Base-by-base conservation (phyloP, 768 basidiomycete genomes). In the Hortiboletus campestris region DNA sequence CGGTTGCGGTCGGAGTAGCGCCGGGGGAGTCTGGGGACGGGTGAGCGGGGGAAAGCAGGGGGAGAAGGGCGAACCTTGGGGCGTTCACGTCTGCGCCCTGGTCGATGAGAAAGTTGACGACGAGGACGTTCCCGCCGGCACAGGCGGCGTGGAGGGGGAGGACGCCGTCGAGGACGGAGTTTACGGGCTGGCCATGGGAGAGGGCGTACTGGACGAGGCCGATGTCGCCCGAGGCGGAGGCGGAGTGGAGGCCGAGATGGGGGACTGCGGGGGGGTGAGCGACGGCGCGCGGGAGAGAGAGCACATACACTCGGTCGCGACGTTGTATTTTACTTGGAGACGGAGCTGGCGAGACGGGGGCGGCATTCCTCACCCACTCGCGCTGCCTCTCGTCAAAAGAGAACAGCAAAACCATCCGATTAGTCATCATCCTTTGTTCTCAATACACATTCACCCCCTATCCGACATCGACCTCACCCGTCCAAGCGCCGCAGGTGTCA, bases 81-180 rank as follows among this genome's bases (percentile, higher is more conserved):
- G 94, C 94, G 73, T 98, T 98, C 31, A 98, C 96, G 68, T 99
- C 97, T n/a, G 97, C 97, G 20, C 97, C 96, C 55, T 85, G 78
- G 58, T 97, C 92, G 65, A 99, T 89, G 44, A 99, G 76, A 60
- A 95, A 79, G 64, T 84, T 83, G 39, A 98, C 94, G 42, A 98
- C 90, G 54, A 86, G 81, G 53, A 89, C 91, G 67, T 84, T 91
- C 2, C 97, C 97, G 22, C 92, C 92, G 0, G 93, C 89, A 62
- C 86, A 91, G 2, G 96, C 97, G 4, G 94, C 95, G 68, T 99
- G 97, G 10, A 99, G 80, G 4, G 97, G 95, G n/a, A 97, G 84
- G 4, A 99, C 90, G 35, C 97, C 97, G 67, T 96, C 92, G 50
- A 98, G 82, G 32, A 97, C 92, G 6, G 94, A 91, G 72, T 99